These are phyloP conservation scores for Aureobasidium sp. DNA, from an alignment of 2,329 filamentous ascomycete genomes.

Conservation along the genomic window DNA sequence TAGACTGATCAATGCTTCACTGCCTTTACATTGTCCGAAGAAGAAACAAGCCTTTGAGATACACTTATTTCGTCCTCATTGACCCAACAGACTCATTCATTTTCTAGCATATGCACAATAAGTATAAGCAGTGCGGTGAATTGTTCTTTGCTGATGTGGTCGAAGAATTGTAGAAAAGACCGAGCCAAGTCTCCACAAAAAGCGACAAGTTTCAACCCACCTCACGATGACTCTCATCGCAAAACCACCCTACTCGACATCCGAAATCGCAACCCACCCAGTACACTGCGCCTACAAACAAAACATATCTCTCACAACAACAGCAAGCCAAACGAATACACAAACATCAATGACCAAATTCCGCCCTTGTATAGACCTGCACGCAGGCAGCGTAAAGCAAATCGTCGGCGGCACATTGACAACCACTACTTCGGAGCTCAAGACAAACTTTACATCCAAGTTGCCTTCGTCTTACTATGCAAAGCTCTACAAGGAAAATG, in stretches of 20 bases:
- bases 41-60: no score
- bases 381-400: slow-evolving; percentile 96
- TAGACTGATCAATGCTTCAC: no score
- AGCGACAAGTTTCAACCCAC: not conserved
- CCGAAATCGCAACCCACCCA: not conserved
- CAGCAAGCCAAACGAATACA: not conserved
- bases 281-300: not conserved
- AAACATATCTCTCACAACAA: no score
- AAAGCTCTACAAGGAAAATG: slow-evolving; percentile 66
- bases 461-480: slow-evolving; percentile 78
- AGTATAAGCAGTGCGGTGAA: no score
- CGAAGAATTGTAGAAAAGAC: not conserved
- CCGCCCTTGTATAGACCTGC: slow-evolving; percentile 91
- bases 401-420: slow-evolving; percentile 91
- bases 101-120: no score
- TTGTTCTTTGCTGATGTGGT: not conserved
- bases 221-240: not conserved
- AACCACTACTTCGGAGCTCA: slow-evolving; percentile 46
- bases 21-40: no score
- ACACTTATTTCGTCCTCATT: no score
- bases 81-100: no score
- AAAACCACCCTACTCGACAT: not conserved
- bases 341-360: slow-evolving; percentile 72
- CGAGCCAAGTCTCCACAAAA: not conserved
- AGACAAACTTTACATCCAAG: slow-evolving; percentile 87